Evolutionary conservation across 2,329 filamentous ascomycete species (phyloP), one percentile per base, ranked within the genome.

Genomic region (Pseudocercospora musae): DNA sequence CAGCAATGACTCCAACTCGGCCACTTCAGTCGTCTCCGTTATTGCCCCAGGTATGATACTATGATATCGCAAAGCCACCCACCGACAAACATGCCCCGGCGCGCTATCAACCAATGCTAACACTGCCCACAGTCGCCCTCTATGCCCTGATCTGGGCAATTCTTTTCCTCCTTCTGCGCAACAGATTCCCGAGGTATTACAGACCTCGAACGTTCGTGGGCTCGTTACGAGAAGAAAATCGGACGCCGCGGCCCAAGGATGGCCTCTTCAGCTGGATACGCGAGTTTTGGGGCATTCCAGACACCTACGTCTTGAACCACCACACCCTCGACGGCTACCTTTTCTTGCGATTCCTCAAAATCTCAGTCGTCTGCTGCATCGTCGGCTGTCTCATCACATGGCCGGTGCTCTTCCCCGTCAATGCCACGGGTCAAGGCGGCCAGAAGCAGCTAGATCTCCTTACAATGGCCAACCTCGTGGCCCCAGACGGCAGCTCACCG

Each of bases 311-410:
- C 25, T 85, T 98, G 21, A 91, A 95, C 72, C 92, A 96, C 79
- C 91, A 94, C 74, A 96, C 92, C 0, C 85, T 99, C 66, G 94
- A 99, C 75, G 90, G 90, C 31, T 98, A 94, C 76, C 87, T 98
- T 57, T 92, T 96, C 75, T 82, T 98, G 27, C 91, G 94, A 37
- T 96, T 94, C 72, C 79, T 98, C 66, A 91, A 92, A 72, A 89
- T 95, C 58, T 80, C 89, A 27, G 85, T 89, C 59, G 83, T 89
- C 63, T 89, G 96, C 68, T 93, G 89, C 77, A 85, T 98, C 50
- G 88, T 94, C 9, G 95, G 95, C 62, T 91, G 88, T 71, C 80
- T 84, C 69, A 88, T 98, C 62, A 93, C 91, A 18, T 96, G 91
- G 88, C 94, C 95, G 0, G 82, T 97, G 42, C 81, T 98, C 21